Evolutionary conservation across 179 eudicot species (phyloP).

Genomic region (Beta corolliflora): DNA sequence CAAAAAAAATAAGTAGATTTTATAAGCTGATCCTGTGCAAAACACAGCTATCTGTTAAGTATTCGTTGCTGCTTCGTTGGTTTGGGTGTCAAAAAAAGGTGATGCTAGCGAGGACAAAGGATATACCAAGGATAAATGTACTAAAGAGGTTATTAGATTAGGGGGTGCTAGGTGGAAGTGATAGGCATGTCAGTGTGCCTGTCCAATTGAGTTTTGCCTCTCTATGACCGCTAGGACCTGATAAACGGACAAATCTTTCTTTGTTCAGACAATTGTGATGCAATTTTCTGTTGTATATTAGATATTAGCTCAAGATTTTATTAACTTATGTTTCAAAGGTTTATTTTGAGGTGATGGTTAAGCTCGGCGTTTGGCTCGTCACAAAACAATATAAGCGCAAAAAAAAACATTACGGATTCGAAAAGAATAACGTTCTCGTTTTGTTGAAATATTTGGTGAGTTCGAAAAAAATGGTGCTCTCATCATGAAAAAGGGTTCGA

Average conservation of each 20-base stretch:
- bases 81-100: conserved; percentile 32
- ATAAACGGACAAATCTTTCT: conserved; percentile 3
- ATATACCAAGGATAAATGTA: conserved; percentile 48
- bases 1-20: too few relatives aligned
- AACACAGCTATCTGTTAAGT: too few relatives aligned
- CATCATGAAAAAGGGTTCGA: too few relatives aligned
- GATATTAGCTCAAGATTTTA: conserved; percentile 3
- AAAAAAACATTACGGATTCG: too few relatives aligned
- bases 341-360: neutral
- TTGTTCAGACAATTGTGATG: conserved; percentile 15
- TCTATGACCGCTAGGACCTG: neutral
- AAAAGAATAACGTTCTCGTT: too few relatives aligned
- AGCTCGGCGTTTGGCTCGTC: too few relatives aligned
- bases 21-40: too few relatives aligned
- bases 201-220: conserved; percentile 2
- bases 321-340: neutral
- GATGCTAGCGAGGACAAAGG: conserved; percentile 44
- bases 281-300: conserved; percentile 32
- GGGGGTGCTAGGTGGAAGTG: conserved; percentile 86
- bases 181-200: conserved; percentile 10
- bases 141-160: conserved; percentile 79
- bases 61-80: too few relatives aligned
- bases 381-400: too few relatives aligned
- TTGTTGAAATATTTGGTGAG: too few relatives aligned
- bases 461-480: too few relatives aligned